These are phyloP conservation scores for Quercus gilva DNA, from an alignment of 306 rosid species.

Conservation along the genomic window DNA sequence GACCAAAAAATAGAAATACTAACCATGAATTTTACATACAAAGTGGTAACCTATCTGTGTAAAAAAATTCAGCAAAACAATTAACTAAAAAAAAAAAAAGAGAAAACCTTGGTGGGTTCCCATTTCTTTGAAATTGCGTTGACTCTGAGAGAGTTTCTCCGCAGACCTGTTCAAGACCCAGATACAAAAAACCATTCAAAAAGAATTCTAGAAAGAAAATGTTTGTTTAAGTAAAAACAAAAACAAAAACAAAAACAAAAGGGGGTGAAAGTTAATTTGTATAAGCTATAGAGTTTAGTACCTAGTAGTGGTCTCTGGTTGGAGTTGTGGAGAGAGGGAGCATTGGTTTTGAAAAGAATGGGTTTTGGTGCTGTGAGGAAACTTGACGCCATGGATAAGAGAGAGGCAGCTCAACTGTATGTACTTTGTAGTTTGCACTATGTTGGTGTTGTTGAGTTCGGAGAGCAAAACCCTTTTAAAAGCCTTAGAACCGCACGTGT, in stretches of 20 bases:
- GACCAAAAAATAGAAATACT: neutral
- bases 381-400: conserved; percentile 71
- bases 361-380: conserved; percentile 58
- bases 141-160: conserved; percentile 54
- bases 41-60: neutral
- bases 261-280: neutral
- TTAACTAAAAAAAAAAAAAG: neutral
- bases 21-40: neutral
- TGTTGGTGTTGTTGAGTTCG: too few species aligned
- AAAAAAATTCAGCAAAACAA: neutral
- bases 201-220: neutral
- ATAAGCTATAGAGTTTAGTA: neutral
- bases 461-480: neutral
- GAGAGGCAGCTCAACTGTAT: neutral
- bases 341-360: conserved; percentile 35
- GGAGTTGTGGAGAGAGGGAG: conserved; percentile 39
- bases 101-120: conserved; percentile 65
- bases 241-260: neutral
- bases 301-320: conserved; percentile 37
- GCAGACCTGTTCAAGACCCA: conserved; percentile 42
- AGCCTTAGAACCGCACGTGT: neutral
- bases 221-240: neutral
- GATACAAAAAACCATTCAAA: conserved; percentile 6
- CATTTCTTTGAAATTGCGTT: conserved; percentile 56
- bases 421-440: neutral